Conservation (phyloP, 768 basidiomycete species). For the Tephrocybe sp. region DNA sequence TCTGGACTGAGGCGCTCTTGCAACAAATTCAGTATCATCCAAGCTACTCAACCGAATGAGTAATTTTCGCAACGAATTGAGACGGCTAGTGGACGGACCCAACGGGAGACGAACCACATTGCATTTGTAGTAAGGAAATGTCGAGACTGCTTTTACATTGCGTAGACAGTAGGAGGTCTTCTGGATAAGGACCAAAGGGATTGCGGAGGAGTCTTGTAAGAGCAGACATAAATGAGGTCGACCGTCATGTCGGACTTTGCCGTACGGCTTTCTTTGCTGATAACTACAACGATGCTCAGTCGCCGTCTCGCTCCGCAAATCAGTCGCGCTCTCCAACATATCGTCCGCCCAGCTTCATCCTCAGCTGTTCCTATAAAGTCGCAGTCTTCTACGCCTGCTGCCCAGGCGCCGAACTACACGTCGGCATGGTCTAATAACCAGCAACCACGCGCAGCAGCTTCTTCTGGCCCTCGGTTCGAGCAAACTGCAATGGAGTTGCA, state of each 20-base stretch:
- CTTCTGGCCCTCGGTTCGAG: conserved; percentile 83
- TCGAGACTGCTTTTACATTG: conserved; percentile 12
- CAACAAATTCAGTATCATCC: conserved; percentile 45
- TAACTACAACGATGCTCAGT: conserved; percentile 36
- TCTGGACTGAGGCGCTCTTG: conserved; percentile 24
- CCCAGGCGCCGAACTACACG: conserved; percentile 84
- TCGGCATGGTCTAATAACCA: conserved; percentile 88
- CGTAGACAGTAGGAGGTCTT: conserved; percentile 24
- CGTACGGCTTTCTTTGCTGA: conserved; percentile 5
- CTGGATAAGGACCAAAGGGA: conserved; percentile 34
- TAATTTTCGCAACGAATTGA: not conserved
- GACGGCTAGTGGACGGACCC: conserved; percentile 16
- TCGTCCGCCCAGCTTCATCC: conserved; percentile 31
- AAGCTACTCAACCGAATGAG: conserved; percentile 31
- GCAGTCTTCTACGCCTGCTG: conserved; percentile 33
- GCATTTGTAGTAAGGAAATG: conserved; percentile 16
- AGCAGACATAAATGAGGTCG: conserved; percentile 8
- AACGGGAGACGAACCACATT: conserved; percentile 16
- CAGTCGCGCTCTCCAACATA: conserved; percentile 26
- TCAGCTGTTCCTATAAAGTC: conserved; percentile 27
- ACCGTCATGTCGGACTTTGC: conserved; percentile 9
- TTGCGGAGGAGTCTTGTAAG: conserved; percentile 19
- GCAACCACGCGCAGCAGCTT: conserved; percentile 58
- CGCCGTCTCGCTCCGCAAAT: conserved; percentile 35
- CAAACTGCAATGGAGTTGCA: conserved; percentile 88